A percentile compares a stretch with the other conserved stretches of the same genome.
Evolutionary conservation across 129 eudicot genomes (phyloP).

Genomic region (Flaveria brownii): DNA sequence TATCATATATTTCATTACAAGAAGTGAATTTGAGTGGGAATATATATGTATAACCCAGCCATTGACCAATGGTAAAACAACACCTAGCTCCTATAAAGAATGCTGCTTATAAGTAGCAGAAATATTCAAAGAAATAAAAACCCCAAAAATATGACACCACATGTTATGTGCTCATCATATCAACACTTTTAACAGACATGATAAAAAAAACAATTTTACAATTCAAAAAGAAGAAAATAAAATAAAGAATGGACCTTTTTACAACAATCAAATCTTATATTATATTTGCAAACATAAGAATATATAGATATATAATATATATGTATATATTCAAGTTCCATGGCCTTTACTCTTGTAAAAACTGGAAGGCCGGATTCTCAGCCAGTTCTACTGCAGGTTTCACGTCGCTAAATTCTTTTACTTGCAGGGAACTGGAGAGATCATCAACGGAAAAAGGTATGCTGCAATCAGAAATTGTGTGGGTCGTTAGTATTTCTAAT

Average conservation of each 20-base stretch:
- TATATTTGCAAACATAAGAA: conserved; percentile 42
- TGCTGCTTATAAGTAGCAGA: conserved; percentile 39
- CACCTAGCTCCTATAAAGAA: conserved; percentile 41
- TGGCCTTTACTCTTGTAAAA: conserved; percentile 63
- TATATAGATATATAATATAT: conserved; percentile 12
- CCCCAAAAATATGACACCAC: conserved; percentile 38
- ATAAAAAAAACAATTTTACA: conserved; percentile 23
- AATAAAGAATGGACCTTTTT: conserved; percentile 46
- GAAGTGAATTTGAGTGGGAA: conserved; percentile 9
- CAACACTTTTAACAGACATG: conserved; percentile 15
- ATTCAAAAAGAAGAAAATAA: conserved; percentile 11
- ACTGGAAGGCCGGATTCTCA: conserved; percentile 83
- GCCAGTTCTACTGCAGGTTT: conserved; percentile 73
- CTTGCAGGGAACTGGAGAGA: conserved; percentile 63
- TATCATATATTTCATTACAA: conserved; percentile 29
- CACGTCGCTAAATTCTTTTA: conserved; percentile 74
- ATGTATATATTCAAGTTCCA: conserved; percentile 30
- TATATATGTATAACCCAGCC: conserved; percentile 21
- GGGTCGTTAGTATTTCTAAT: background rate
- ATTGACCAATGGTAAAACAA: conserved; percentile 21
- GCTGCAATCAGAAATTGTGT: conserved; percentile 44
- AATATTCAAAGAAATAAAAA: background rate
- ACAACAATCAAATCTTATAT: conserved; percentile 41
- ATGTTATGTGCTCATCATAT: conserved; percentile 18
- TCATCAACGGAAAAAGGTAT: conserved; percentile 95